Base-by-base conservation (phyloP, 2,329 filamentous ascomycete genomes). In the Camillea tinctor region DNA sequence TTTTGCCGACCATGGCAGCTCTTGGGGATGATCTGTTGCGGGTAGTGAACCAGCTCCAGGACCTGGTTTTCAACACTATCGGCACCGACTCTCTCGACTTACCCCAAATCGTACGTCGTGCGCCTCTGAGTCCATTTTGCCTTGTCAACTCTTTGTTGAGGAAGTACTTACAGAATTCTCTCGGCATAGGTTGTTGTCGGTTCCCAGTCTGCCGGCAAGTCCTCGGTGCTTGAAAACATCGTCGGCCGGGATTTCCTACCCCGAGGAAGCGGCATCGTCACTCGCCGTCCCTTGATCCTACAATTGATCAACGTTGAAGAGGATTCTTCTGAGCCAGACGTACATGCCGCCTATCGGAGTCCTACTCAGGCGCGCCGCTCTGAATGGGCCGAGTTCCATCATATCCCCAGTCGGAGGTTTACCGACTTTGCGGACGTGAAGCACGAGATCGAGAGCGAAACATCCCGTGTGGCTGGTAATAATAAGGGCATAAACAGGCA, bases 1-100 rank as follows among this genome's bases (percentile, higher is more conserved):
- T 44, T 44, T 44, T 44, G 15, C 17, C 36, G 36, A 71, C 68
- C 75, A 99, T 98, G 95, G 91, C 95, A 75, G 88, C 94, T 73
- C 88, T 99, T 72, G 94, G 95, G 74, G 95, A 99, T 79, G 93
- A 99, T 79, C 83, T 99, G 78, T 87, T 99, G 75, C 88, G 87
- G 70, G 96, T 93, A 66, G 95, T 99, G 80, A 99, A 99, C 84
- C 96, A 96, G 83, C 84, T 99, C 73, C 95, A 99, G 79, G 95
- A 98, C 78, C 81, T 99, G 73, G 95, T 99, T 73, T 99, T 99
- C 83, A 99, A 99, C 81, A 99, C 95, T 69, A 99, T 99, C 77
- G 95, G 95, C 78, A 98, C 93, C 81, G 95, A 99, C 78, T 98
- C 94, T 56, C 85, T 99, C 63, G 95, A 99, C 79, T 82, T 99